Evolutionary conservation across 305 asterid genomes (phyloP).

Genomic region (Fraxinus nigra): DNA sequence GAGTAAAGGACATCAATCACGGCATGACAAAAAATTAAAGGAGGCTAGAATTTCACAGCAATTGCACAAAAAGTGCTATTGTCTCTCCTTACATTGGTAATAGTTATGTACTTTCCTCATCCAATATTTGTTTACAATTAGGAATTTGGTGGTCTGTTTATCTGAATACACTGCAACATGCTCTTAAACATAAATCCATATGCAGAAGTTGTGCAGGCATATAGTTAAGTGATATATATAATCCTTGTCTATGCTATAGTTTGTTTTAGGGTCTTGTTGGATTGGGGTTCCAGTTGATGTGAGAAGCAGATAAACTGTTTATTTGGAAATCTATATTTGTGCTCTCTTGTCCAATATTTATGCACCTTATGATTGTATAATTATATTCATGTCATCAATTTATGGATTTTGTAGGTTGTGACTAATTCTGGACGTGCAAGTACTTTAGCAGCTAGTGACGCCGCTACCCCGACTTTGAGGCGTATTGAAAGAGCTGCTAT

Average conservation of each 20-base stretch:
- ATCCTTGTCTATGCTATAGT: not conserved
- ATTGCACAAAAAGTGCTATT: not conserved
- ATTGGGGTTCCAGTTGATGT: not conserved
- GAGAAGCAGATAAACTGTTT: not conserved
- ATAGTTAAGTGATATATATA: not conserved
- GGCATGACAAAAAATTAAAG: not conserved
- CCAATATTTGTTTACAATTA: not conserved
- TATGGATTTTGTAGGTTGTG: slow-evolving; percentile 61
- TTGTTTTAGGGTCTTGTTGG: not conserved
- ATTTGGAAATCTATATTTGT: not conserved
- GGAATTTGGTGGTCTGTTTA: not conserved
- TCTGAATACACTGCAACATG: not conserved
- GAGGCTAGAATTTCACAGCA: not conserved
- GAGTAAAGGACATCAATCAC: not conserved
- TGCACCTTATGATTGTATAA: not conserved
- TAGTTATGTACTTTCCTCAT: not conserved
- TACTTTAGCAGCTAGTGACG: slow-evolving; percentile 96
- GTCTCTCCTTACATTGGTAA: not conserved
- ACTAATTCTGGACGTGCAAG: slow-evolving; percentile 98
- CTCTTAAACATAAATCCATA: not conserved
- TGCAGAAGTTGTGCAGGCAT: not conserved
- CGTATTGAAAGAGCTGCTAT: slow-evolving; percentile 99
- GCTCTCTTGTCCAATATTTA: not conserved
- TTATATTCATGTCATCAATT: not conserved
- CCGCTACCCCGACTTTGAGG: slow-evolving; percentile 92